A percentile compares a stretch with the other conserved stretches of the same genome.
These are phyloP conservation scores for Speleostelium caveatum DNA, from an alignment of 78 protist species.

Conservation along the genomic window DNA sequence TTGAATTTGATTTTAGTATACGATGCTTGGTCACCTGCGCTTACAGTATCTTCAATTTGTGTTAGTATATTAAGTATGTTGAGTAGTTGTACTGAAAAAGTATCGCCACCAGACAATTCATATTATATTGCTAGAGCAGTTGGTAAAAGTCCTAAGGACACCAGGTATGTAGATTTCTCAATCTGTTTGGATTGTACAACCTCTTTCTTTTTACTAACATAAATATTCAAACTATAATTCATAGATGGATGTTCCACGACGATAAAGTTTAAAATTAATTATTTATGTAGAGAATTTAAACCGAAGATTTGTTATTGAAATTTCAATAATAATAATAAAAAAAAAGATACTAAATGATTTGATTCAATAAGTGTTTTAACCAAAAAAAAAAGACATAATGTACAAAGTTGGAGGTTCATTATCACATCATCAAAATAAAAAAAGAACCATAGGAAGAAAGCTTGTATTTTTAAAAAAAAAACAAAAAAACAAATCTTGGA, in stretches of 20 bases:
- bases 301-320: no score
- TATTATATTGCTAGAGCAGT: conserved; percentile 32
- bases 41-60: conserved; percentile 83
- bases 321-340: no score
- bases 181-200: neutral
- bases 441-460: no score
- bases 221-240: neutral
- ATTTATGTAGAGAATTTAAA: no score
- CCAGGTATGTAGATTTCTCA: neutral
- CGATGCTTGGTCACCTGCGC: conserved; percentile 86
- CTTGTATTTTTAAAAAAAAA: no score
- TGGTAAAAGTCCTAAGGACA: conserved; percentile 61
- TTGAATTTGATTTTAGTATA: conserved; percentile 36
- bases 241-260: conserved; percentile 71
- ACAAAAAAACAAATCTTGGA: no score
- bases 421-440: no score
- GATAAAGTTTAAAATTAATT: conserved; percentile 51
- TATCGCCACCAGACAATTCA: conserved; percentile 43
- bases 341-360: no score
- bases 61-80: conserved; percentile 84
- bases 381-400: no score
- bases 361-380: no score
- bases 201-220: neutral
- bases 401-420: no score
- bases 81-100: conserved; percentile 72